phyloP scores from a whole-genome alignment of 306 rosid species.

The Quillaja saponaria region DNA sequence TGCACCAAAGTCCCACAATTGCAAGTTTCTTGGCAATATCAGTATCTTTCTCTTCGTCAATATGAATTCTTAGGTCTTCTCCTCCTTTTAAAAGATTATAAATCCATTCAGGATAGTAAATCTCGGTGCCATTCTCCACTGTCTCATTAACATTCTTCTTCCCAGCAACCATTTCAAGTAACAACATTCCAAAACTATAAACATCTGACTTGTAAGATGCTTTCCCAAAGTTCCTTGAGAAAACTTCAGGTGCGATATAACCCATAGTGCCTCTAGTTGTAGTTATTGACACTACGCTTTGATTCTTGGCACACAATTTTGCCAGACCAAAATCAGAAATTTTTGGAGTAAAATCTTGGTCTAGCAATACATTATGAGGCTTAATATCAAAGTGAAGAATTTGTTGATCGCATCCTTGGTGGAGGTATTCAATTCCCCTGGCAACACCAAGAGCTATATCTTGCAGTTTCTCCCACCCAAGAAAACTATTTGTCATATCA shows the following conservation, averaged over 20 bases:
- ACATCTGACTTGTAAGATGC: background rate
- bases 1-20: conserved; percentile 4
- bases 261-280: conserved; percentile 19
- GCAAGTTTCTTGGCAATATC: conserved; percentile 17
- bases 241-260: conserved; percentile 9
- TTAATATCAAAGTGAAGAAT: conserved; percentile 25
- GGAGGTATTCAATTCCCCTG: conserved; percentile 38
- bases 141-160: background rate
- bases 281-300: background rate
- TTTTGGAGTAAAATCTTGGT: conserved; percentile 24
- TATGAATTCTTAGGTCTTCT: background rate
- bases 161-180: conserved; percentile 17
- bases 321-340: conserved; percentile 35
- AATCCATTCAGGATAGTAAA: conserved; percentile 28
- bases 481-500: background rate
- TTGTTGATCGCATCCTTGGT: conserved; percentile 28
- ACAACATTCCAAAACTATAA: too few relatives aligned
- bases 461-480: conserved; percentile 24
- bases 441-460: conserved; percentile 24
- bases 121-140: background rate
- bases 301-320: conserved; percentile 27
- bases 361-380: conserved; percentile 14
- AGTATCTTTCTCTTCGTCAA: conserved; percentile 1
- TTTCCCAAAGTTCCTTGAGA: conserved; percentile 27
- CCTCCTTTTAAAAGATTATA: conserved; percentile 17